A percentile compares a stretch with the other conserved stretches of the same genome.
phyloP scores from a whole-genome alignment of 768 basidiomycete species.

The Termitomyces sp. region DNA sequence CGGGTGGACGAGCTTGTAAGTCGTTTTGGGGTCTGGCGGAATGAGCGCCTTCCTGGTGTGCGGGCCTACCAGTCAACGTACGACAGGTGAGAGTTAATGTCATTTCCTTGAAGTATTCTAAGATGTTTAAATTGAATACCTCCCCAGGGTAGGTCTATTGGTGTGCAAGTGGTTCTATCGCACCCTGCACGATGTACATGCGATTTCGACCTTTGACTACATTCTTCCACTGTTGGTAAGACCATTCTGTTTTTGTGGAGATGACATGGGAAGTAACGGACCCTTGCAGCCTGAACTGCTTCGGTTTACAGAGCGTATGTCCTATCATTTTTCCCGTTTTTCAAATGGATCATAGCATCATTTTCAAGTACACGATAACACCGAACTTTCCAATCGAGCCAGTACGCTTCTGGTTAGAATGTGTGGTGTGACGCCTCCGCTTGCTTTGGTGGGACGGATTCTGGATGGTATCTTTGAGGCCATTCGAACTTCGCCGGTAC shows the following conservation, averaged over 20 bases:
- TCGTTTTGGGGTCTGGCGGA: slow-evolving; percentile 66
- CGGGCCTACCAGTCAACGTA: slow-evolving; percentile 85
- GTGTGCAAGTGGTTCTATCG: slow-evolving; percentile 79
- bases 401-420: slow-evolving; percentile 74
- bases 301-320: slow-evolving; percentile 66
- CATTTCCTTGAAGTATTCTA: background rate
- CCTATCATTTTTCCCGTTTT: background rate
- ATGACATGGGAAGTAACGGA: background rate
- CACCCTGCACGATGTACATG: slow-evolving; percentile 72
- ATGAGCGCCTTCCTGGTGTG: slow-evolving; percentile 66
- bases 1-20: slow-evolving; percentile 59
- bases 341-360: background rate
- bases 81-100: slow-evolving; percentile 50
- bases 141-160: slow-evolving; percentile 52
- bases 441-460: slow-evolving; percentile 61
- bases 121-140: background rate
- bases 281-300: slow-evolving; percentile 63
- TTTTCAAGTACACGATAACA: slow-evolving; percentile 62
- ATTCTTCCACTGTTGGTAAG: slow-evolving; percentile 77
- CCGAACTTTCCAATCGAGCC: slow-evolving; percentile 63
- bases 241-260: slow-evolving; percentile 5
- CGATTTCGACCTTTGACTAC: slow-evolving; percentile 74
- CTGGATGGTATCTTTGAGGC: slow-evolving; percentile 72
- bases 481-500: slow-evolving; percentile 70
- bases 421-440: slow-evolving; percentile 81